phyloP scores from a whole-genome alignment of 371 early-diverging fungal genomes.

The Chytridiales sp. region DNA sequence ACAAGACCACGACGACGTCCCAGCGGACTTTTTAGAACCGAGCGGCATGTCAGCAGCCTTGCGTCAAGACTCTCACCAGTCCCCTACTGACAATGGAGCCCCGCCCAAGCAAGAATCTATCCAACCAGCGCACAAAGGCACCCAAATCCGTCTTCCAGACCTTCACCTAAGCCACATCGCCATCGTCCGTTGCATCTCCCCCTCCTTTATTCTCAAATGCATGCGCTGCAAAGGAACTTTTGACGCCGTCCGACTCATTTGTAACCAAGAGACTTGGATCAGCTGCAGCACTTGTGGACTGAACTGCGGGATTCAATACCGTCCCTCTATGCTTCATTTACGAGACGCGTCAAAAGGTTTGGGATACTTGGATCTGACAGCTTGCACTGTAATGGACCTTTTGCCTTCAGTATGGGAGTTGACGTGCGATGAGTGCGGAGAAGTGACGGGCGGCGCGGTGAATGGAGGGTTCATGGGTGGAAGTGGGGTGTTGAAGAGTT shows the following conservation, averaged over 20 bases:
- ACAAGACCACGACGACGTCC: slow-evolving; percentile 13
- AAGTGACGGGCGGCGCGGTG: slow-evolving; percentile 8
- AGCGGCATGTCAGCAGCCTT: no score
- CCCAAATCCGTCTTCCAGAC: slow-evolving; percentile 67
- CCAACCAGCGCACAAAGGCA: slow-evolving; percentile 50
- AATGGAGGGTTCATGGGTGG: slow-evolving; percentile 13
- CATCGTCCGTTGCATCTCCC: slow-evolving; percentile 58
- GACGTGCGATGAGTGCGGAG: slow-evolving; percentile 57
- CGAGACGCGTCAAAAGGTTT: slow-evolving; percentile 50
- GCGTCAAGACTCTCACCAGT: no score
- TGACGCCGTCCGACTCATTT: slow-evolving; percentile 14
- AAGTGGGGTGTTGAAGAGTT: slow-evolving; percentile 20
- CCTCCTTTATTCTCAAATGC: slow-evolving; percentile 70
- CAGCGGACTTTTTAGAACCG: not conserved
- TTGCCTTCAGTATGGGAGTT: slow-evolving; percentile 63
- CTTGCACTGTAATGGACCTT: slow-evolving; percentile 66
- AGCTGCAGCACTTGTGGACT: no score
- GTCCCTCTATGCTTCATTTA: slow-evolving; percentile 7
- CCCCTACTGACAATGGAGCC: no score
- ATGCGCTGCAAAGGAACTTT: slow-evolving; percentile 61
- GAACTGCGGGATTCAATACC: slow-evolving; percentile 25
- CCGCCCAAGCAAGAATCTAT: not conserved
- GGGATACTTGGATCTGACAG: slow-evolving; percentile 73
- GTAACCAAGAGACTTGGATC: no score
- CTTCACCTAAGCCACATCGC: slow-evolving; percentile 60